Base-by-base conservation (phyloP, 2,329 filamentous ascomycete genomes). In the Tetracladium maxilliforme region DNA sequence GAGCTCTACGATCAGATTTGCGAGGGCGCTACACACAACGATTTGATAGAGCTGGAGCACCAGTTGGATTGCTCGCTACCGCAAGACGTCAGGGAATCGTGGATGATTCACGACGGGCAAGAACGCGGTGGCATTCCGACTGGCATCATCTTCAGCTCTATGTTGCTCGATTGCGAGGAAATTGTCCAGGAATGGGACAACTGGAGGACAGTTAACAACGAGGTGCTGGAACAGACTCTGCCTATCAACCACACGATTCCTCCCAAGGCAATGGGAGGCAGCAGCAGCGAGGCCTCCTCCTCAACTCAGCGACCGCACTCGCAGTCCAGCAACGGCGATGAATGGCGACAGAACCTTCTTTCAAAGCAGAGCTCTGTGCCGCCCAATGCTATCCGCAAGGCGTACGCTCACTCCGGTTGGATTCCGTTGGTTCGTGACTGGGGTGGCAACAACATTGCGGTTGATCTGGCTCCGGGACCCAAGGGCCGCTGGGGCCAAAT, bases 111-210 rank as follows among this genome's bases (percentile, higher is more conserved):
- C 49, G 90, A 98, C 43, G 90, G 90, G n/a, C 90, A 98, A 52
- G 90, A 98, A 54, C 78, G 90, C 35, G 82, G 84, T 33, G 90
- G 90, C 34, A 65, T 66, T 29, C 90, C 90, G 1, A 94, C 87
- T 0, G 90, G 90, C 34, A 78, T 95, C 37, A 70, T 98, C 32
- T 95, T 98, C 41, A 70, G 86, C 31, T 78, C 72, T 47, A 98
- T 98, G 90, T 57, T 98, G 34, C 69, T 98, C 30, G 90, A 98
- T 50, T 95, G 90, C 45, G 90, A 98, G 51, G 90, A 98, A 47
- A 93, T 98, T 39, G 77, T 93, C 13, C 84, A 94, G 49, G 90
- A 98, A 48, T 95, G 87, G 82, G 78, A 81, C 41, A 92, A 93
- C 45, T 98, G 90, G 90, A 75, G 83, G 40, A 74, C 70, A 34